Evolutionary conservation across 2,329 filamentous ascomycete species (phyloP), one percentile per base, ranked within the genome.

Genomic region (Juglanconis oblonga): DNA sequence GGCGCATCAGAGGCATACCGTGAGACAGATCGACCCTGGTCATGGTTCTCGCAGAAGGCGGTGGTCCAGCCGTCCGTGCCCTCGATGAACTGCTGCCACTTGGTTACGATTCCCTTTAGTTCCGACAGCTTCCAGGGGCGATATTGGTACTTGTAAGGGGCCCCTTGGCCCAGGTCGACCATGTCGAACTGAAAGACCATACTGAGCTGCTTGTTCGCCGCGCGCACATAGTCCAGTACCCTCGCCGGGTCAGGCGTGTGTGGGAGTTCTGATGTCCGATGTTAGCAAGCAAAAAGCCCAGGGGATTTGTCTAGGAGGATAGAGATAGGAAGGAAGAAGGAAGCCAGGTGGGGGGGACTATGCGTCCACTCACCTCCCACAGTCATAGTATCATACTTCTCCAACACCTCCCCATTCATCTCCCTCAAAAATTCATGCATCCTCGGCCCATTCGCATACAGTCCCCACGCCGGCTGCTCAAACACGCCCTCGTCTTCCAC

Each of bases 171-270:
- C 14, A 88, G 75, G 67, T 87, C 81, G 7, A 89, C 85, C 10
- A 87, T 79, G 64, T 86, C 83, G 63, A 87, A 87, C 65, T 86
- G 84, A 71, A 90, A 90, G 1, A 89, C 84, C 87, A 90, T 90
- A 68, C 85, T 82, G 52, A 90, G 73, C 70, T 89, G 82, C 61
- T 80, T 80, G 58, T 83, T 81, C 33, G 79, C 72, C 0, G 83
- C 79, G 3, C 81, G 80, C 13, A 89, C 84, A 64, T 87, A 89
- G 17, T 77, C 69, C 7, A 89, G 71, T 1, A 89, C 85, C 42
- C 83, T 76, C 3, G 73, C 71, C 33, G 81, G 77, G 58, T 87
- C 81, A 0, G 83, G 85, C 0, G 87, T 88, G 65, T 82, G 74
- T 0, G 87, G 86, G 32, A 89, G 81, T 72, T 91, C 88, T 47